These are phyloP conservation scores for Endocalyx cinctus DNA, from an alignment of 2,329 filamentous ascomycete genomes.

Conservation along the genomic window DNA sequence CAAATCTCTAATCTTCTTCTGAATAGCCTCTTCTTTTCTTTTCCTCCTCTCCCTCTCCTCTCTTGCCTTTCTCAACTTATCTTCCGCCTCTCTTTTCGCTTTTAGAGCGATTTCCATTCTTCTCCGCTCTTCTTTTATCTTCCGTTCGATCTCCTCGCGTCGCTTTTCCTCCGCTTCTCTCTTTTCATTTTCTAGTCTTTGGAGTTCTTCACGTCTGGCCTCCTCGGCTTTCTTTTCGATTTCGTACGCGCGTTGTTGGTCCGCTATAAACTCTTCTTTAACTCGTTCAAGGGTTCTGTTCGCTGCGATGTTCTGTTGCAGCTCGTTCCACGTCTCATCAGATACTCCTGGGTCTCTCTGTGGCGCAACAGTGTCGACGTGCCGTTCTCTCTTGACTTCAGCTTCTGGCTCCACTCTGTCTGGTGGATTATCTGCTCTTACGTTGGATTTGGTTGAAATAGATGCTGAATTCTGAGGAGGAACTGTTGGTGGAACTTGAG, in stretches of 20 bases:
- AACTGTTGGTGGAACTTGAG: background rate
- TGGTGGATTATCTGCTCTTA: too few species aligned
- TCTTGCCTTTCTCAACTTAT: too few species aligned
- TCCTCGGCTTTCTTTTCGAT: constrained; percentile 1
- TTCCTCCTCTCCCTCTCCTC: too few species aligned
- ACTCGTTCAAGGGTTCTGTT: constrained; percentile 4
- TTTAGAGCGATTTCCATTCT: too few species aligned
- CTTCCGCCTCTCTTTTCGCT: too few species aligned
- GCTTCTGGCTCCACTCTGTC: too few species aligned
- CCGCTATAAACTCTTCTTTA: too few species aligned
- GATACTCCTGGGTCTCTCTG: constrained; percentile 1
- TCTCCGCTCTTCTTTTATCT: too few species aligned
- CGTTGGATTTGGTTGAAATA: background rate
- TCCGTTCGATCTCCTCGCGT: too few species aligned
- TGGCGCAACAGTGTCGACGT: background rate
- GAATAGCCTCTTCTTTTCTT: constrained; percentile 4
- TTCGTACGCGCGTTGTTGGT: constrained; percentile 2
- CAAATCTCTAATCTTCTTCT: constrained; percentile 7
- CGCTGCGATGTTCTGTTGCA: constrained; percentile 5
- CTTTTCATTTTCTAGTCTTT: background rate
- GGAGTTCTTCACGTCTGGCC: constrained; percentile 1
- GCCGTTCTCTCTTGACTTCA: background rate
- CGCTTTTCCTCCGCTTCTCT: constrained; percentile 5
- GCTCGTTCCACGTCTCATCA: constrained; percentile 5
- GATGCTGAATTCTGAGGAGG: background rate